phyloP scores from a whole-genome alignment of 148 eudicot genomes.

The Cornus florida region DNA sequence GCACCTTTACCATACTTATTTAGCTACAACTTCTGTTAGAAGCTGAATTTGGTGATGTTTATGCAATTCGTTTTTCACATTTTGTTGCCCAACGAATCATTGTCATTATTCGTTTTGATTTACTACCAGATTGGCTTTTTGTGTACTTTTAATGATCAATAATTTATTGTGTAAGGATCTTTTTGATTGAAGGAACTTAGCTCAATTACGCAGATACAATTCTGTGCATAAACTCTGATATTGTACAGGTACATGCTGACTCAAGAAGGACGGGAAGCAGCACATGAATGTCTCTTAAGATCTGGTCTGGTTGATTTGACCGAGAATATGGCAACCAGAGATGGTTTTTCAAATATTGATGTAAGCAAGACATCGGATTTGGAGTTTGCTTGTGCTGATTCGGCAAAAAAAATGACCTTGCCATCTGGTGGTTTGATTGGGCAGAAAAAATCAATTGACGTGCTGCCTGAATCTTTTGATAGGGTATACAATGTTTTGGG shows the following conservation, averaged over 20 bases:
- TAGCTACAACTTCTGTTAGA: not conserved
- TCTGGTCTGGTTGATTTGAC: conserved; percentile 59
- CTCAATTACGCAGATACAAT: not conserved
- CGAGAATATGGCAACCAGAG: conserved; percentile 21
- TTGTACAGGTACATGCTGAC: conserved; percentile 81
- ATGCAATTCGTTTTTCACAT: not conserved
- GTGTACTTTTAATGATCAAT: not conserved
- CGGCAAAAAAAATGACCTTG: conserved; percentile 23
- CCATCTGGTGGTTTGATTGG: conserved; percentile 25
- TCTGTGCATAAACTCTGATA: conserved; percentile 1
- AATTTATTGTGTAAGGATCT: not conserved
- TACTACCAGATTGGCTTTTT: not conserved
- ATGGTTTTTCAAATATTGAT: conserved; percentile 20
- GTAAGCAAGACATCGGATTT: conserved; percentile 27
- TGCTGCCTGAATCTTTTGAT: conserved; percentile 56
- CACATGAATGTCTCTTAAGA: conserved; percentile 73
- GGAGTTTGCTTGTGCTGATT: conserved; percentile 28
- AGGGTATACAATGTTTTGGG: conserved; percentile 40
- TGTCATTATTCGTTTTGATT: not conserved
- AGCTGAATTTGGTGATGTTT: not conserved
- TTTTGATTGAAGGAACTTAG: not conserved
- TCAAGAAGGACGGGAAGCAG: conserved; percentile 65
- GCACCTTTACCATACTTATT: not conserved
- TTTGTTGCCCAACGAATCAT: not conserved
- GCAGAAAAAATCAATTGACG: conserved; percentile 31